Base-by-base conservation (phyloP, 2,329 filamentous ascomycete genomes). In the Fusarium sp. region DNA sequence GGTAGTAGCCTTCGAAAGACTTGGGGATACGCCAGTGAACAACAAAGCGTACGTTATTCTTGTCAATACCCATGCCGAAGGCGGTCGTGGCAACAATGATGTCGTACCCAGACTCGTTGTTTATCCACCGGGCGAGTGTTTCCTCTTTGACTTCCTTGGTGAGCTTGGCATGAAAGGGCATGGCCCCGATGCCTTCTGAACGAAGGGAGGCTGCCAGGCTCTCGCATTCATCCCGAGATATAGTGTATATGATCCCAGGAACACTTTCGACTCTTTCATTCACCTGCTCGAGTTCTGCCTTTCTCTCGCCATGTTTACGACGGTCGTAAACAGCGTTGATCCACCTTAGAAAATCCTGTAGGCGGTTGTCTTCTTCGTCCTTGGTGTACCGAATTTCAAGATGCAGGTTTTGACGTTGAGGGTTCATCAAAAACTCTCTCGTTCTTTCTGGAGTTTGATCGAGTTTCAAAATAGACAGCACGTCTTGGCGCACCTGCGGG, bases 11-110 rank as follows among this genome's bases (percentile, higher is more conserved):
- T 81, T 98, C 96, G 80, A 98, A 98, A 7, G 93, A 96, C 79
- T 97, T 97, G 15, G 96, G 94, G 15, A 98, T 88, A 67, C 94
- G 93, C 95, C 96, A 98, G 82, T 98, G 96, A 4, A 96, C 91
- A 2, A 98, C 95, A 78, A 98, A 98, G 6, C 96, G 93, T 17
- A 98, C 96, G 76, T 97, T 93, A 59, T 96, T 91, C 82, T 98
- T 98, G 82, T 98, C 95, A 73, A 98, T 98, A 32, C 96, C 96
- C 96, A 98, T 98, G 6, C 96, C 96, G 78, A 98, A 98, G 0
- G 96, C 96, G 3, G 94, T 98, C 0, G 96, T 98, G 4, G 96
- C 96, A 34, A 98, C 95, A 69, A 98, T 96, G 55, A 98, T 91
- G 80, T 96, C 95, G 83, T 96, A 98, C 3, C 93, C 93, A 32